Base-by-base conservation (phyloP, 179 eudicot genomes). In the Spergularia azorica region DNA sequence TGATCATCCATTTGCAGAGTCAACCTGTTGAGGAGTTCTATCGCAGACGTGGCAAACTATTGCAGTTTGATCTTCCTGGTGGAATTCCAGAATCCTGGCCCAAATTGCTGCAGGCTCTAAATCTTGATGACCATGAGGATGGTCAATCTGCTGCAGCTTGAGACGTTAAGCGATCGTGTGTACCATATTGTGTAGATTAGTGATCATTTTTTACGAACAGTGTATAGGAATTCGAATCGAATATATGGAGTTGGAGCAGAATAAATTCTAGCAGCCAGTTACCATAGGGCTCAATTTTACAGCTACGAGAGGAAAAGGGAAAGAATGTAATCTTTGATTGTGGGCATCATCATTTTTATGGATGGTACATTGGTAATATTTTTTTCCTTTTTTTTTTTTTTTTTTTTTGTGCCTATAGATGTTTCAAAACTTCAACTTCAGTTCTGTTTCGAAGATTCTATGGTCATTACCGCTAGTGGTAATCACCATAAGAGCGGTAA, bases 1-100 rank as follows among this genome's bases (percentile, higher is more conserved):
- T 36, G 10, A 36, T 38, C 14, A 54, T 70, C 20, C 11, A 58
- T 15, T 36, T 76, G 58, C 91, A 94, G 98, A 94, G 93, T 78
- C 89, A 77, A 48, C 97, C 98, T 7, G 92, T 94, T 64, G 98
- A 94, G 84, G 97, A 88, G 48, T 92, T 86, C 75, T 94, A 94
- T 74, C 84, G 87, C 15, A 76, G 65, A 72, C 87, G 84, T 74
- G 97, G 94, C 15, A 94, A 94, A 75, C 78, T 94, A 71, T 74
- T 92, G 70, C 88, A 90, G 83, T 94, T 94, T 71, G 89, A 90
- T 68, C 88, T 92, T 43, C 98, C 98, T 26, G 98, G 98, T 59
- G 98, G 97, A 51, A 92, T 94, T 76, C 97, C 96, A 4, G 98
- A 94, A 83, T 88, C 98, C 7, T 94, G 92, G 98, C 94, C 98